Evolutionary conservation across 192 early-diverging fungal genomes (phyloP).

Genomic region (Umbelopsis isabellina): DNA sequence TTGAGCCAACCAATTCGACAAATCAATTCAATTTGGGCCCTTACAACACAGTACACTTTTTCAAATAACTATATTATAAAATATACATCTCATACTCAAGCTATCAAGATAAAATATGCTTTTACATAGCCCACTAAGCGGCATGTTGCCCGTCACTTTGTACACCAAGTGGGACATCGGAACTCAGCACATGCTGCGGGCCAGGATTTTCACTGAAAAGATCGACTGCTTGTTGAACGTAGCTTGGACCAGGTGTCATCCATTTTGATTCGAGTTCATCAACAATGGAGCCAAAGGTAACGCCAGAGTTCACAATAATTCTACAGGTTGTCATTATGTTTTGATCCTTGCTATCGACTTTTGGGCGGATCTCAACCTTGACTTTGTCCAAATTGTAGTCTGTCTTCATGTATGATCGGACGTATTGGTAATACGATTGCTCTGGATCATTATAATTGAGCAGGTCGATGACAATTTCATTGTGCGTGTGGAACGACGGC

Average conservation of each 20-base stretch:
- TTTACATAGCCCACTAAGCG: not conserved
- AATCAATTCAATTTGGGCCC: too few relatives aligned
- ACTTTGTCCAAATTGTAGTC: slow-evolving; percentile 40
- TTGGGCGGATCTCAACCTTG: slow-evolving; percentile 49
- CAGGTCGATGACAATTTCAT: slow-evolving; percentile 53
- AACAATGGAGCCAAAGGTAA: slow-evolving; percentile 44
- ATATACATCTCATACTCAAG: too few relatives aligned
- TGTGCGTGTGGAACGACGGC: slow-evolving; percentile 33
- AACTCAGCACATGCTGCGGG: slow-evolving; percentile 29
- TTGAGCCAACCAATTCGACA: too few relatives aligned
- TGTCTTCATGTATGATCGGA: slow-evolving; percentile 44
- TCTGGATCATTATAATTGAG: slow-evolving; percentile 48
- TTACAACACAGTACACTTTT: too few relatives aligned
- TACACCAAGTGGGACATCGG: slow-evolving; percentile 26
- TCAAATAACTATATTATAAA: too few relatives aligned
- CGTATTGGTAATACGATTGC: slow-evolving; percentile 42
- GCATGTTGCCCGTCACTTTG: not conserved
- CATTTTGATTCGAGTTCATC: slow-evolving; percentile 48
- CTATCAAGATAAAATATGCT: not conserved
- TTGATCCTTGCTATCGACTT: slow-evolving; percentile 46
- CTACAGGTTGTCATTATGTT: slow-evolving; percentile 42
- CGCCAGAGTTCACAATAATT: slow-evolving; percentile 47
- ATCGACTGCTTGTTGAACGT: slow-evolving; percentile 44
- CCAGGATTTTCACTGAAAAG: slow-evolving; percentile 34
- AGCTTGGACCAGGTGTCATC: slow-evolving; percentile 38